Evolutionary conservation across 2,329 filamentous ascomycete genomes (phyloP).

Genomic region (Colletotrichum filicis): DNA sequence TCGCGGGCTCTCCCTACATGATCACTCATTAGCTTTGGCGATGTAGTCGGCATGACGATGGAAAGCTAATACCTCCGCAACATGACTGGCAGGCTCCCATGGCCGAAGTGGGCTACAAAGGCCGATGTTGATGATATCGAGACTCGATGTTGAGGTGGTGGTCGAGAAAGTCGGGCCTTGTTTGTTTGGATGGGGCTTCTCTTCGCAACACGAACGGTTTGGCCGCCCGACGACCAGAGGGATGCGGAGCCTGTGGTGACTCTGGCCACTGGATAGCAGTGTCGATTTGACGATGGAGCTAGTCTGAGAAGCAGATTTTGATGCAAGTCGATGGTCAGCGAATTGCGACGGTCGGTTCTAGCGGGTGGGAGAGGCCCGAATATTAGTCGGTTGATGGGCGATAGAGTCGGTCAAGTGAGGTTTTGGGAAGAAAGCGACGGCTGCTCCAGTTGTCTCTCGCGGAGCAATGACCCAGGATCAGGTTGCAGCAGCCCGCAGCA

Average conservation of each 20-base stretch:
- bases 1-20: slow-evolving; percentile 77
- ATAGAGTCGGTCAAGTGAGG: slow-evolving; percentile 32
- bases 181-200: slow-evolving; percentile 31
- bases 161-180: slow-evolving; percentile 22
- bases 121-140: slow-evolving; percentile 19
- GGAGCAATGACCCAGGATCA: slow-evolving; percentile 27
- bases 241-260: slow-evolving; percentile 7
- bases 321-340: slow-evolving; percentile 1
- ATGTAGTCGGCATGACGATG: slow-evolving; percentile 9
- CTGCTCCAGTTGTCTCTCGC: slow-evolving; percentile 33
- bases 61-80: slow-evolving; percentile 61
- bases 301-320: not conserved
- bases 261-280: not conserved
- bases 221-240: slow-evolving; percentile 26
- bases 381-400: slow-evolving; percentile 29
- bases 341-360: slow-evolving; percentile 21
- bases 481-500: slow-evolving; percentile 23
- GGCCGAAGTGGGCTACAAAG: slow-evolving; percentile 42
- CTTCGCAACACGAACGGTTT: slow-evolving; percentile 28
- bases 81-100: slow-evolving; percentile 74
- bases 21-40: slow-evolving; percentile 16
- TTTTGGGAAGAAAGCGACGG: slow-evolving; percentile 33
- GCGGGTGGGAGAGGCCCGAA: slow-evolving; percentile 30
- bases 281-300: slow-evolving; percentile 6
- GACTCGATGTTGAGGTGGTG: slow-evolving; percentile 17